Conservation (phyloP, 2,329 filamentous ascomycete species). For the Rhinocladiella mackenziei region DNA sequence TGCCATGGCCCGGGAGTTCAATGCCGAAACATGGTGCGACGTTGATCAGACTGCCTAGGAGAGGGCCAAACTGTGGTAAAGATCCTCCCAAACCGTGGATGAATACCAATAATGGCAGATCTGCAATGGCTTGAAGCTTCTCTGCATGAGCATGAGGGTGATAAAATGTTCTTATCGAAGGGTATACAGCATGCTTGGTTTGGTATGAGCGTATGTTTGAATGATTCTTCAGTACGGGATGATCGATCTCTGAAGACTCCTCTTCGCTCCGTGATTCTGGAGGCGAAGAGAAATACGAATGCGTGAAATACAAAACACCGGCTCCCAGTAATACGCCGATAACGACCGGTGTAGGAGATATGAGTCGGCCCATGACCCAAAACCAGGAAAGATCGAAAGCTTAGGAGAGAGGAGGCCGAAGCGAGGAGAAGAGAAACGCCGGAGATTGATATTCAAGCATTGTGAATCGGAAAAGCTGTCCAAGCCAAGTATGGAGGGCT, state of each 20-base stretch:
- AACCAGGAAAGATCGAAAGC: too few species aligned
- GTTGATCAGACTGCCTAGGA: constrained; percentile 77
- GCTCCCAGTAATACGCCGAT: constrained; percentile 14
- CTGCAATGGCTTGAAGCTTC: constrained; percentile 67
- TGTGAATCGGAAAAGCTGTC: too few species aligned
- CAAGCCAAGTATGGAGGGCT: too few species aligned
- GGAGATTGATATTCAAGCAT: too few species aligned
- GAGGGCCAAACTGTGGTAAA: constrained; percentile 76
- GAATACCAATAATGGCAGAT: constrained; percentile 81
- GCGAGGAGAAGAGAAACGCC: too few species aligned
- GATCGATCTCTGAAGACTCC: constrained; percentile 54
- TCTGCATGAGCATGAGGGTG: constrained; percentile 75
- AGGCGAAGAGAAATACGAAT: constrained; percentile 8
- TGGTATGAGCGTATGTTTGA: constrained; percentile 67
- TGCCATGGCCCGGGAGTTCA: constrained; percentile 85
- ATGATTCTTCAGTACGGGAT: constrained; percentile 73
- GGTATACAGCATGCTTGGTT: constrained; percentile 67
- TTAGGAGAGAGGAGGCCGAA: too few species aligned
- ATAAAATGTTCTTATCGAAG: constrained; percentile 76
- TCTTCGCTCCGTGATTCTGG: not conserved
- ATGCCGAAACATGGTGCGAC: constrained; percentile 80
- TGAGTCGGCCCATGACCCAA: not conserved
- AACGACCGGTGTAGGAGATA: constrained; percentile 9
- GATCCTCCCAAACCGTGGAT: constrained; percentile 93
- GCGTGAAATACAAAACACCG: constrained; percentile 9